Base-by-base conservation (phyloP, 2,329 filamentous ascomycete species). In the Hypoxylon sp. region DNA sequence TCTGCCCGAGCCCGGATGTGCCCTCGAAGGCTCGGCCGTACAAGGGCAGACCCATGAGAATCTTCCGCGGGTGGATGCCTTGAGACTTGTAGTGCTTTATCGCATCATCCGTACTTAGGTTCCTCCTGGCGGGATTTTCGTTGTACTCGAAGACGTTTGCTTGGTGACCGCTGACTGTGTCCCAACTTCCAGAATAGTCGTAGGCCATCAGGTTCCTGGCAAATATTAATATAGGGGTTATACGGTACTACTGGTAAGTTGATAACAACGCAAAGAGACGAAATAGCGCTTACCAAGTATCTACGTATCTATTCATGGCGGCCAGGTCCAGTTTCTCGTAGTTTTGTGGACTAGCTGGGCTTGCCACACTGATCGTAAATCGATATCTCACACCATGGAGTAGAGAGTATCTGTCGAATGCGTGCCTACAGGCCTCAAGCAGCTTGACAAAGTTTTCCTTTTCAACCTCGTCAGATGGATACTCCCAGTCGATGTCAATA, bases 11-110 rank as follows among this genome's bases (percentile, higher is more conserved):
- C 0, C 92, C 92, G 4, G 84, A 79, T 0, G 93, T 95, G 49
- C 86, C 83, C 56, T 85, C 82, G 75, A 96, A 96, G 0, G 90
- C 85, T n/a, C 92, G 90, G 0, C 93, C 93, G 76, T 95, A 96
- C 0, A 96, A 84, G 0, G 93, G 92, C 81, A 95, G 86, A 0
- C 93, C 93, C 33, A 96, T 80, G 6, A 92, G 85, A 56, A 97
- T 88, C 80, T 95, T 95, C 55, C 81, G 77, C 0, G 88, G 71
- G 0, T 85, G 73, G 7, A 96, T 85, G 7, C 89, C 89, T 11
- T 84, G 82, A 2, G 82, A 76, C 10, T 88, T 79, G 80, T 94
- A 94, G 74, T 87, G 87, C 7, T 82, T 77, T 27, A 97, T 81
- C 2, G 92, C 92, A 37, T 83, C 81, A 55, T 91, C 83, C 2